phyloP scores from a whole-genome alignment of 495 filamentous ascomycete species.

The Aspergillus sclerotiicarbonarius region DNA sequence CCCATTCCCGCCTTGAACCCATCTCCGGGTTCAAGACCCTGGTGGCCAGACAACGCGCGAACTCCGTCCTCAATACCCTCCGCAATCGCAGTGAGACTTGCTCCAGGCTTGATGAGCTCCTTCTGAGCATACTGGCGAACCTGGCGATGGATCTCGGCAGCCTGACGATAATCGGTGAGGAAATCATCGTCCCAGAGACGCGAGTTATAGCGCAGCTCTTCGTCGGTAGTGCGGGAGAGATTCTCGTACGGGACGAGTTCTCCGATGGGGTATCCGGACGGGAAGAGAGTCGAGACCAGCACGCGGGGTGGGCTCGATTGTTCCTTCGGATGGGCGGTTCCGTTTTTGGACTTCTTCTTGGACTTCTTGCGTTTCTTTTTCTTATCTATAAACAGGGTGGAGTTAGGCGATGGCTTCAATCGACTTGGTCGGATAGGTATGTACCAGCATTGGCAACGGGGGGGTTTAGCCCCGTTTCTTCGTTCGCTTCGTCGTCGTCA shows the following conservation, averaged over 20 bases:
- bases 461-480: conserved; percentile 16
- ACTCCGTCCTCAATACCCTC: conserved; percentile 62
- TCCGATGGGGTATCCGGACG: conserved; percentile 51
- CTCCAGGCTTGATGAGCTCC: conserved; percentile 54
- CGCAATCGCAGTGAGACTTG: conserved; percentile 57
- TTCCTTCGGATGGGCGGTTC: conserved; percentile 19
- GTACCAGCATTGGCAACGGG: conserved; percentile 18
- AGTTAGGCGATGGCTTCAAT: conserved; percentile 1
- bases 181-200: conserved; percentile 55
- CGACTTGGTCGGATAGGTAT: conserved; percentile 8
- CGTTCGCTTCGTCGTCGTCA: conserved; percentile 52
- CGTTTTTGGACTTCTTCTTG: conserved; percentile 48
- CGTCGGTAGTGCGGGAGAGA: conserved; percentile 54
- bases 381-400: conserved; percentile 34
- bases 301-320: conserved; percentile 58
- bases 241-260: conserved; percentile 51
- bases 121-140: conserved; percentile 56
- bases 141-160: conserved; percentile 60
- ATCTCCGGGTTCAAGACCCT: conserved; percentile 57
- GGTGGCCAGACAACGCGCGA: conserved; percentile 54
- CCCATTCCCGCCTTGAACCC: conserved; percentile 58
- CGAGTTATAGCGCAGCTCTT: conserved; percentile 55
- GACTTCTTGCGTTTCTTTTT: conserved; percentile 54
- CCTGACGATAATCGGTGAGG: conserved; percentile 59
- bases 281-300: conserved; percentile 51